Base-by-base conservation (phyloP, 768 basidiomycete species). In the Lentinus brumalis region DNA sequence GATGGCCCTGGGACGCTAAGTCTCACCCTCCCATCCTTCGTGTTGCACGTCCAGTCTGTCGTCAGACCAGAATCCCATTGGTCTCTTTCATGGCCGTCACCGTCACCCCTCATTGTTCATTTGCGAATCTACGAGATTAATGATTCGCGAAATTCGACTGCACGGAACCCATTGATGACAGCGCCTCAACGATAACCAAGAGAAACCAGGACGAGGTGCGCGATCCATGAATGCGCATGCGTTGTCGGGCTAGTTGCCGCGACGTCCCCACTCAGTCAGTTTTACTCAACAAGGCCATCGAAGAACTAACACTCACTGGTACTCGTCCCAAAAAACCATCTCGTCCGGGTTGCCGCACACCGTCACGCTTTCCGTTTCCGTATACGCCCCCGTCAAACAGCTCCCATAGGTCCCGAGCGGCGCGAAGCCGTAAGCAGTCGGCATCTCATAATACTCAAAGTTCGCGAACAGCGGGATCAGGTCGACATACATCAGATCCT, bases 301-400 rank as follows among this genome's bases (percentile, higher is more conserved):
- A 1, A 31, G 29, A 16, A 7, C 35, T 8, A 26, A 9, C 40
- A 53, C 52, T 53, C 29, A 53, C 52, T 53, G 52, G 18, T 53
- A 53, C 29, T 53, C 52, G 21, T 53, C 52, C 52, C 52, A 53
- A 4, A n/a, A 53, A 2, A 53, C 52, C 38, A 39, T 29, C 52
- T 39, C 21, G n/a, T 39, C 38, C 18, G 52, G 9, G 15, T 53
- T n/a, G 38, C 41, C 38, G 52, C 52, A 53, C 40, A 53, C 15
- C 52, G 35, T 53, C 38, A 53, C 35, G 8, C 1, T 29, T 38
- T 30, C 11, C 21, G 52, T 53, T 38, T 53, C 52, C 11, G 7
- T 38, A n/a, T 53, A 53, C 16, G 21, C 52, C 4, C 52, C 52
- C 38, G 39, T 41, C 38, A 53, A 41, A 38, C 52, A 53, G 39